Base-by-base conservation (phyloP, 345 rosid species). In the Atalantia buxifolia region DNA sequence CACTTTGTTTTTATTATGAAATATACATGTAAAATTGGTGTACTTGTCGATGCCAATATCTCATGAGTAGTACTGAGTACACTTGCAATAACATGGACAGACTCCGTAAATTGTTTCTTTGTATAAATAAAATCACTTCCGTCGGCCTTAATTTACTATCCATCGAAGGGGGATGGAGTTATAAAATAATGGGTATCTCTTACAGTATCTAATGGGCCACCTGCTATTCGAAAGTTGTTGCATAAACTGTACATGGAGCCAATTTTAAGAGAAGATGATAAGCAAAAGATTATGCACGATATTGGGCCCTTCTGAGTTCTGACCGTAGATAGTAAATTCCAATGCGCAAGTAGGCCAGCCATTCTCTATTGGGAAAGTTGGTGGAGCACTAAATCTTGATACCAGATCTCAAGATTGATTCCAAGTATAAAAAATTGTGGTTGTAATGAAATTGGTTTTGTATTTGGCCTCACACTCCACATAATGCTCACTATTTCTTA, bases 321-420 rank as follows among this genome's bases (percentile, higher is more conserved):
- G 4, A 45, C 50, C 50, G 3, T 45, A 45, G 50, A 45, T 13
- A 3, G 50, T 38, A 53, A 45, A 42, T 28, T 31, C 28, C 7
- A 56, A 22, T 19, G 9, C 24, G 61, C 61, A 8, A 19, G 66
- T 22, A 9, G 75, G 5, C 40, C 64, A 45, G 19, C 25, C 56
- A 27, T 10, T 36, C 38, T 64, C 31, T 25, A 53, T 21, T 25
- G 64, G 72, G 66, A 63, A 73, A 35, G 40, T 38, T 28, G 79
- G 83, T 80, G 83, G 83, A 76, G 80, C 83, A 80, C 77, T 80
- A 38, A 42, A 57, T 71, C 40, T 27, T 24, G 25, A 60, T 66
- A 40, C 66, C 36, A 40, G 28, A 45, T 66, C 45, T 64, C 16
- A 33, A 28, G 45, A 63, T 36, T 18, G 40, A 53, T 35, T 31